These are phyloP conservation scores for Penicillium riverlandense DNA, from an alignment of 495 filamentous ascomycete genomes.

Conservation along the genomic window DNA sequence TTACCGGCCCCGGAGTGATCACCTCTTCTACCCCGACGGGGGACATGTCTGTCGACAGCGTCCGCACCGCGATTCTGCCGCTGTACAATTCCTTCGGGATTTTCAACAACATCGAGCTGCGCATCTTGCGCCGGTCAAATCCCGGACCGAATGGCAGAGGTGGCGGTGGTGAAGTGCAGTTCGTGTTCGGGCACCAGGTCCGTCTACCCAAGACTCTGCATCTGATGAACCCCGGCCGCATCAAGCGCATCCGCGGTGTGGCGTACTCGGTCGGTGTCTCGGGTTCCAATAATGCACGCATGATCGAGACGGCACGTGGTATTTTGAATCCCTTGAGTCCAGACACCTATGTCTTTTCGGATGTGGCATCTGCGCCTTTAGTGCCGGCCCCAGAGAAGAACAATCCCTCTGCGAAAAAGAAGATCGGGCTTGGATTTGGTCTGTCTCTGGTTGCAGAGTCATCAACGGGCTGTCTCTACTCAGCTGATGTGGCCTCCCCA, in stretches of 20 bases:
- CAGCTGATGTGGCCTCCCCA: slow-evolving; percentile 78
- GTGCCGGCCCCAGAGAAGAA: slow-evolving; percentile 55
- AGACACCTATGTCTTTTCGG: slow-evolving; percentile 82
- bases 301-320: slow-evolving; percentile 86
- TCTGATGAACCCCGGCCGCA: slow-evolving; percentile 71
- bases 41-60: slow-evolving; percentile 84
- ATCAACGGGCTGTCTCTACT: slow-evolving; percentile 74
- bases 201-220: slow-evolving; percentile 92
- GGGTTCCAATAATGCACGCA: slow-evolving; percentile 84
- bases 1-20: slow-evolving; percentile 89
- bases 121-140: slow-evolving; percentile 74
- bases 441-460: slow-evolving; percentile 86
- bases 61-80: slow-evolving; percentile 87
- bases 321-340: slow-evolving; percentile 77
- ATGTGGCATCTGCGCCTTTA: slow-evolving; percentile 66
- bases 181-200: slow-evolving; percentile 86
- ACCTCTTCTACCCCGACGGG: slow-evolving; percentile 73
- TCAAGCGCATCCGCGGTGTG: slow-evolving; percentile 86
- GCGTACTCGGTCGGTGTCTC: slow-evolving; percentile 87
- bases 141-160: slow-evolving; percentile 63
- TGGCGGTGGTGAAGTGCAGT: slow-evolving; percentile 84
- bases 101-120: slow-evolving; percentile 75
- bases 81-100: slow-evolving; percentile 88
- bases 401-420: slow-evolving; percentile 55
- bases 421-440: slow-evolving; percentile 81